A percentile compares a stretch with the other conserved stretches of the same genome.
Evolutionary conservation across 2,329 filamentous ascomycete species (phyloP).

Genomic region (Fusarium metavorans): DNA sequence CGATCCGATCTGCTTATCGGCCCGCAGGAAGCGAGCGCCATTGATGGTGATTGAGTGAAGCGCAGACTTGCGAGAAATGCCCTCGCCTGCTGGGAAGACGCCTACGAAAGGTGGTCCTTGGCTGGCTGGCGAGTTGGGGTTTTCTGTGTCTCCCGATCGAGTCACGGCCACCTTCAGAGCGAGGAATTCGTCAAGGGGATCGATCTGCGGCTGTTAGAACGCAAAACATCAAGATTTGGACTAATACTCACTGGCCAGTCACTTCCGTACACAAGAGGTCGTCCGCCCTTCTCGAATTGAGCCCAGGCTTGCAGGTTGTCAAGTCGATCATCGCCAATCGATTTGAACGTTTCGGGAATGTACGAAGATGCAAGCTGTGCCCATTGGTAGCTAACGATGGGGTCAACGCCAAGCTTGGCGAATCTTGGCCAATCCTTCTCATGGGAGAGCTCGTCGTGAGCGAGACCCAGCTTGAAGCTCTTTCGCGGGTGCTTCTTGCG

Average conservation of each 20-base stretch:
- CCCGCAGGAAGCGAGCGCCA: slow-evolving; percentile 40
- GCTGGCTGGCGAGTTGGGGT: slow-evolving; percentile 42
- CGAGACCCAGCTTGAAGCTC: slow-evolving; percentile 41
- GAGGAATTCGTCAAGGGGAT: slow-evolving; percentile 45
- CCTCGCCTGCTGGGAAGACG: slow-evolving; percentile 32
- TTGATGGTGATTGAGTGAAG: slow-evolving; percentile 42
- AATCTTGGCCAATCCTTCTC: slow-evolving; percentile 43
- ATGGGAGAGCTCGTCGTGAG: slow-evolving; percentile 42
- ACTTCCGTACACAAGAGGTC: slow-evolving; percentile 40
- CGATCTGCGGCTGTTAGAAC: slow-evolving; percentile 33
- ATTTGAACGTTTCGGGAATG: slow-evolving; percentile 40
- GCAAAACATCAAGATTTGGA: rapidly evolving
- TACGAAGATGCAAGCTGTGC: slow-evolving; percentile 44
- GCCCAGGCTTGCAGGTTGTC: slow-evolving; percentile 46
- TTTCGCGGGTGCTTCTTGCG: slow-evolving; percentile 31
- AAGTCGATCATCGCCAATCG: slow-evolving; percentile 34
- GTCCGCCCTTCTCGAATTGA: slow-evolving; percentile 30
- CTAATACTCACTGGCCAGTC: slow-evolving; percentile 44
- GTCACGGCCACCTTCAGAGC: slow-evolving; percentile 45
- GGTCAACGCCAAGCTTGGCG: slow-evolving; percentile 40
- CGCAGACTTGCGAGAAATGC: slow-evolving; percentile 37
- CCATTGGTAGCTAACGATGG: slow-evolving; percentile 45
- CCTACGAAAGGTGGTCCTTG: slow-evolving; percentile 35
- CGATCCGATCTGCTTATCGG: slow-evolving; percentile 42
- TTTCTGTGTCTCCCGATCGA: slow-evolving; percentile 41